These are phyloP conservation scores for Aspergillus clavatus DNA, from an alignment of 2,329 filamentous ascomycete species.

Conservation along the genomic window DNA sequence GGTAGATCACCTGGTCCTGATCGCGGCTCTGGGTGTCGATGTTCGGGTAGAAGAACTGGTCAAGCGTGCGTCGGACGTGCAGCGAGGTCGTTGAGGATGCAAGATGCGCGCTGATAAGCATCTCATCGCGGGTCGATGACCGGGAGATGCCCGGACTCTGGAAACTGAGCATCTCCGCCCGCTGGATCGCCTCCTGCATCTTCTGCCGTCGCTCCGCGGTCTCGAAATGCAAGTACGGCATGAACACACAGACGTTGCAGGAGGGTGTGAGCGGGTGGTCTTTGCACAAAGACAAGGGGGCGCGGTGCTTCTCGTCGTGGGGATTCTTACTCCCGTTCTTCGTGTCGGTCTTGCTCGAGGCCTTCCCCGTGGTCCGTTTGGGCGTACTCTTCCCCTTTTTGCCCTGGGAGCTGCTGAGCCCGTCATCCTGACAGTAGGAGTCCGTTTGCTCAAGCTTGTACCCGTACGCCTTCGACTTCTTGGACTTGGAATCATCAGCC, in stretches of 20 bases:
- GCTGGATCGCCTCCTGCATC: slow-evolving; percentile 54
- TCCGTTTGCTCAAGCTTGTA: slow-evolving; percentile 24
- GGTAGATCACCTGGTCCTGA: slow-evolving; percentile 60
- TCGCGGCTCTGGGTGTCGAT: slow-evolving; percentile 55
- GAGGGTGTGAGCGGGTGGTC: slow-evolving; percentile 19
- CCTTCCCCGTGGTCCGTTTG: slow-evolving; percentile 26
- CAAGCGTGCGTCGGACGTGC: slow-evolving; percentile 59
- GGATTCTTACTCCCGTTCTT: slow-evolving; percentile 29
- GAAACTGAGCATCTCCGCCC: slow-evolving; percentile 24
- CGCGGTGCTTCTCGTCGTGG: slow-evolving; percentile 28
- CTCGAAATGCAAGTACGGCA: slow-evolving; percentile 64
- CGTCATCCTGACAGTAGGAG: slow-evolving; percentile 24
- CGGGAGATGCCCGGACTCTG: slow-evolving; percentile 24
- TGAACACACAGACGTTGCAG: slow-evolving; percentile 42
- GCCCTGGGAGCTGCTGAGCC: slow-evolving; percentile 11
- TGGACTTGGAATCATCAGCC: slow-evolving; percentile 9
- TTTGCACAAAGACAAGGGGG: slow-evolving; percentile 36
- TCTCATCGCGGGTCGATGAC: slow-evolving; percentile 29
- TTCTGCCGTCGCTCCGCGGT: slow-evolving; percentile 50
- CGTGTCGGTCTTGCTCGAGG: slow-evolving; percentile 21
- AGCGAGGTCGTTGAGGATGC: slow-evolving; percentile 33
- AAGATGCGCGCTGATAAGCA: slow-evolving; percentile 36
- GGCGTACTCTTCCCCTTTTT: slow-evolving; percentile 26
- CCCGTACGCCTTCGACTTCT: slow-evolving; percentile 26
- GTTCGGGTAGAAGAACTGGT: slow-evolving; percentile 63